Conservation (phyloP, 257 asterid species). For the Linaria vulgaris region DNA sequence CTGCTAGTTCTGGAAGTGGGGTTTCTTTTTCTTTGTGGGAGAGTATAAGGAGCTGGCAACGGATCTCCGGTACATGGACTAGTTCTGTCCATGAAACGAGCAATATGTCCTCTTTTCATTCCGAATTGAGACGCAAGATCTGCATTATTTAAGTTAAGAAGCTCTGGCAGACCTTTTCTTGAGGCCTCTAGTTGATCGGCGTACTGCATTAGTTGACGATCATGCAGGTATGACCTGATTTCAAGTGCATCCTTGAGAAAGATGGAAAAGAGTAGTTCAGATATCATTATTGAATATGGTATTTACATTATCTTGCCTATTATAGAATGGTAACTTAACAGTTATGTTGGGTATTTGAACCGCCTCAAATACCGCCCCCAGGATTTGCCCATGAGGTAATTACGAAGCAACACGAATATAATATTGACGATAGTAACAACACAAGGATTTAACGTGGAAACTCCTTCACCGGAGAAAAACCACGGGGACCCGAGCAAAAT, state of each 20-base stretch:
- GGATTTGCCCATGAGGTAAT: too few species aligned
- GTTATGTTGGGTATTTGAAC: too few species aligned
- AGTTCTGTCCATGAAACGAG: conserved; percentile 66
- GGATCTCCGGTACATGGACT: conserved; percentile 37
- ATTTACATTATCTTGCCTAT: not conserved
- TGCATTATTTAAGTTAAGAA: conserved; percentile 44
- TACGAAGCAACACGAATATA: too few species aligned
- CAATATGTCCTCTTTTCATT: conserved; percentile 74
- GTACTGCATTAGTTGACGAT: conserved; percentile 62
- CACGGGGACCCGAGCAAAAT: too few species aligned
- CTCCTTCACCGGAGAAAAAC: too few species aligned
- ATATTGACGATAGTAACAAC: too few species aligned
- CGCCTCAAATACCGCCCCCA: too few species aligned
- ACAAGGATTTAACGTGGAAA: too few species aligned
- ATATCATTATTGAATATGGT: not conserved
- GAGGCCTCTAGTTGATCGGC: conserved; percentile 62
- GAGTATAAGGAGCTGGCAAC: conserved; percentile 36
- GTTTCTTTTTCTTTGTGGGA: conserved; percentile 36
- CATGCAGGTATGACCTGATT: conserved; percentile 81
- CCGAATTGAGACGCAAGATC: conserved; percentile 53
- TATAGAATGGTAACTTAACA: not conserved
- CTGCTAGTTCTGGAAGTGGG: conserved; percentile 44
- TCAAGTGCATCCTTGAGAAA: conserved; percentile 65
- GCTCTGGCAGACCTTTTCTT: conserved; percentile 52
- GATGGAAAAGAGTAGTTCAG: conserved; percentile 10